phyloP scores from a whole-genome alignment of 2,329 filamentous ascomycete species.

The Calonectria henricotiae region DNA sequence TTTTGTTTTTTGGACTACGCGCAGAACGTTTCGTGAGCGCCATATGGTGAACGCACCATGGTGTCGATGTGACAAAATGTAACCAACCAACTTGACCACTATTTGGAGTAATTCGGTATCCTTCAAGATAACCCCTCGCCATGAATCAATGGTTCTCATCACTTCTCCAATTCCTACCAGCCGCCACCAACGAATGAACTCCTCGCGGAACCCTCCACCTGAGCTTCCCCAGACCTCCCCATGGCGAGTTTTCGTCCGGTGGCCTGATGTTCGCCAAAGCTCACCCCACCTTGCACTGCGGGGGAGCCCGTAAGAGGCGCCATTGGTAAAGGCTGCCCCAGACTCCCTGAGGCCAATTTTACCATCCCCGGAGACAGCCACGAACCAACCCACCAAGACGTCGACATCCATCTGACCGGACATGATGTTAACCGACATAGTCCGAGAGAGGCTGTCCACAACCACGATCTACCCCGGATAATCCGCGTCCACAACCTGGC shows the following conservation, averaged over 20 bases:
- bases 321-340: constrained; percentile 7
- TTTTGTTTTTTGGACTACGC: constrained; percentile 17
- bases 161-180: not conserved
- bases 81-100: not conserved
- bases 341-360: not conserved
- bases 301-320: constrained; percentile 26
- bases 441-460: constrained; percentile 32
- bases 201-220: not conserved
- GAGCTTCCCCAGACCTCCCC: constrained; percentile 12
- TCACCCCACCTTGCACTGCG: constrained; percentile 35
- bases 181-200: not conserved
- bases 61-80: not conserved
- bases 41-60: not conserved
- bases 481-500: constrained; percentile 13
- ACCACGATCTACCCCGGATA: not conserved
- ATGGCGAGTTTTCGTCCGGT: constrained; percentile 20
- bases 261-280: constrained; percentile 33
- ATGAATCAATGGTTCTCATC: not conserved
- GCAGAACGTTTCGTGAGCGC: not conserved
- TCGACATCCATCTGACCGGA: constrained; percentile 38
- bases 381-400: constrained; percentile 26
- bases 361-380: not conserved
- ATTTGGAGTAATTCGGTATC: not conserved
- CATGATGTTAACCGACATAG: constrained; percentile 37
- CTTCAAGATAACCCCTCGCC: not conserved